Evolutionary conservation across 2,329 filamentous ascomycete species (phyloP), one percentile per base, ranked within the genome.

Genomic region (Orbilia oligospora): DNA sequence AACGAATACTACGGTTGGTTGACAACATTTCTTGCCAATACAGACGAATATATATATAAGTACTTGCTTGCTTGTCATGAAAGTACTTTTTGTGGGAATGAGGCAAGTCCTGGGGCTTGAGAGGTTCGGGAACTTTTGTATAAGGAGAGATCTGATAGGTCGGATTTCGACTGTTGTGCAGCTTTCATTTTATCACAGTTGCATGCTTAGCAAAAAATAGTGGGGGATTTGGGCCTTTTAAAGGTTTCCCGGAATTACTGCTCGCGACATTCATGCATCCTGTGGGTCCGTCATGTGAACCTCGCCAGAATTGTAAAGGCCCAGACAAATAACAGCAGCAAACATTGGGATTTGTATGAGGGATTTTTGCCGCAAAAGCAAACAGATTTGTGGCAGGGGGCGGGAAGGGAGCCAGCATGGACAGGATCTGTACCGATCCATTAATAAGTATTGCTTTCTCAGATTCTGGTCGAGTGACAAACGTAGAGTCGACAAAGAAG

Each of bases 341-440:
- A 46, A 46, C n/a, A 18, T 8, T 6, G 44, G n/a, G 1, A 10
- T 71, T 78, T 69, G 73, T 77, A 77, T 77, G 75, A 78, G 75
- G 68, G 68, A 78, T 78, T 78, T 78, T 78, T 46, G 75, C 75
- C 55, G 36, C 61, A 78, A 78, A 72, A 71, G 75, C 75, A 78
- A 78, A 30, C 61, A 71, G 56, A 2, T 22, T 16, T 44, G 2
- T 33, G 27, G 33, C 24, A 65, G 24, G 49, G 61, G 67, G 49
- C 70, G 61, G 70, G 70, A 73, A 72, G 33, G 27, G 27, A 30
- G 33, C 58, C 48, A 72, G 48, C 69, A 72, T 66, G 58, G 69
- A 36, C 36, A 14, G 51, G 53, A 61, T 44, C 56, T 44, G 27
- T 49, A 30, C 46, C 27, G 63, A 73, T 67, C 70, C 70, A 73